Conservation (phyloP, 129 eudicot species). For the Heracleum sosnowskyi region DNA sequence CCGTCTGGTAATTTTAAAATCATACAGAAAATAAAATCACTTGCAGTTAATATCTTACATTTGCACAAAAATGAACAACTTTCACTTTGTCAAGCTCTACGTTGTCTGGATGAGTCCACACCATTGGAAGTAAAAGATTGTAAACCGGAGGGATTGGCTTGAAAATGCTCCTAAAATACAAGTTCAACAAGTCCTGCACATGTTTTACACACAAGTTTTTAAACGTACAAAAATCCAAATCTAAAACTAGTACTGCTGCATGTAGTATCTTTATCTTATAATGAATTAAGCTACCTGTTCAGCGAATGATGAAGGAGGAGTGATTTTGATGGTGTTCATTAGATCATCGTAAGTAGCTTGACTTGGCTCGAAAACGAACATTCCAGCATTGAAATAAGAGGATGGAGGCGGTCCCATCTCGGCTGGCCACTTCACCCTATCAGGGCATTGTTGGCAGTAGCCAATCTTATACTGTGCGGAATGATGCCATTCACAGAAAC, state of each 20-base stretch:
- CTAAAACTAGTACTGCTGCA: background rate
- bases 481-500: constrained; percentile 83
- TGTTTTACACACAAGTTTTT: no score
- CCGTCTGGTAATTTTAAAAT: background rate
- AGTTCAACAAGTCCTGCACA: constrained; percentile 65
- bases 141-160: constrained; percentile 53
- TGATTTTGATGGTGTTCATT: constrained; percentile 33
- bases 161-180: constrained; percentile 55
- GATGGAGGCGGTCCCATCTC: constrained; percentile 58
- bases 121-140: constrained; percentile 65
- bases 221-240: background rate
- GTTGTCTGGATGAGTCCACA: constrained; percentile 82
- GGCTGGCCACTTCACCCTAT: constrained; percentile 55
- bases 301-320: constrained; percentile 69
- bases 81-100: constrained; percentile 51
- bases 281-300: constrained; percentile 48
- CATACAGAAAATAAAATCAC: background rate
- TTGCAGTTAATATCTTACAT: constrained; percentile 15
- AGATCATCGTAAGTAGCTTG: constrained; percentile 37
- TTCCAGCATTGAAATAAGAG: constrained; percentile 73
- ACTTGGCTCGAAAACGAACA: constrained; percentile 72
- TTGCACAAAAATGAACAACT: constrained; percentile 86
- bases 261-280: no score
- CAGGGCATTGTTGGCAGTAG: constrained; percentile 75
- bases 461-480: constrained; percentile 63